Conservation (phyloP, 2,329 filamentous ascomycete genomes). For the Westerdykella sp. region DNA sequence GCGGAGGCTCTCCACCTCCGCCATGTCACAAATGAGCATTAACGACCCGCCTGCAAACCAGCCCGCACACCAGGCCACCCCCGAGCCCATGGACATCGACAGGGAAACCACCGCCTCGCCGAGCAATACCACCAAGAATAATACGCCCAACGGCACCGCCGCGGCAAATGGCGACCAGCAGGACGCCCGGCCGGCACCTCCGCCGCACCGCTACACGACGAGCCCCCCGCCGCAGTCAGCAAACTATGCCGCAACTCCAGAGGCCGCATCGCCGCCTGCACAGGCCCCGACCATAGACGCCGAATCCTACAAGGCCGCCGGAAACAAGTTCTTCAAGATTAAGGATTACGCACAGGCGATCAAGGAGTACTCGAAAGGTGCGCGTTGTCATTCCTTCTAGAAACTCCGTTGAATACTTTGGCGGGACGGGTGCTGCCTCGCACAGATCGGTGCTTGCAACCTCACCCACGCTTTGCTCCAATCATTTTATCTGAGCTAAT, state of each 20-base stretch:
- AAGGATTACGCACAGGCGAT: slow-evolving; percentile 84
- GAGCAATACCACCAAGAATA: not conserved
- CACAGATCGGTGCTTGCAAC: slow-evolving; percentile 9
- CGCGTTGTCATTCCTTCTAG: slow-evolving; percentile 20
- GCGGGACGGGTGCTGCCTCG: slow-evolving; percentile 11
- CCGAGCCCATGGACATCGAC: slow-evolving; percentile 72
- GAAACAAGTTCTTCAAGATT: slow-evolving; percentile 96
- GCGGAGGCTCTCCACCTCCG: slow-evolving; percentile 65
- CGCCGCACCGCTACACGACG: slow-evolving; percentile 58
- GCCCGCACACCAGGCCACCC: slow-evolving; percentile 29
- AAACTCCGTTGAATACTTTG: too few relatives aligned
- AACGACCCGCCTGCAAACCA: not conserved
- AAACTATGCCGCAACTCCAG: slow-evolving; percentile 34
- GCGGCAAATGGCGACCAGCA: slow-evolving; percentile 41
- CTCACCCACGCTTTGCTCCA: slow-evolving; percentile 7
- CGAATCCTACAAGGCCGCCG: slow-evolving; percentile 83
- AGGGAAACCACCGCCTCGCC: slow-evolving; percentile 55
- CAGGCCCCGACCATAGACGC: slow-evolving; percentile 62
- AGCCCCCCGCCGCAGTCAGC: slow-evolving; percentile 43
- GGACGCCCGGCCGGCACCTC: slow-evolving; percentile 55
- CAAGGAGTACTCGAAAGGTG: slow-evolving; percentile 92
- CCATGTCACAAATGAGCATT: slow-evolving; percentile 56
- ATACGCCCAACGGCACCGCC: slow-evolving; percentile 44
- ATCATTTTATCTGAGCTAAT: slow-evolving; percentile 15
- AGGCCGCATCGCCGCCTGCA: slow-evolving; percentile 35